Percentiles rank a stretch among this genome's conserved stretches.
Conservation (phyloP, 139 green algal species). For the Auxenochlorella protothecoides region DNA sequence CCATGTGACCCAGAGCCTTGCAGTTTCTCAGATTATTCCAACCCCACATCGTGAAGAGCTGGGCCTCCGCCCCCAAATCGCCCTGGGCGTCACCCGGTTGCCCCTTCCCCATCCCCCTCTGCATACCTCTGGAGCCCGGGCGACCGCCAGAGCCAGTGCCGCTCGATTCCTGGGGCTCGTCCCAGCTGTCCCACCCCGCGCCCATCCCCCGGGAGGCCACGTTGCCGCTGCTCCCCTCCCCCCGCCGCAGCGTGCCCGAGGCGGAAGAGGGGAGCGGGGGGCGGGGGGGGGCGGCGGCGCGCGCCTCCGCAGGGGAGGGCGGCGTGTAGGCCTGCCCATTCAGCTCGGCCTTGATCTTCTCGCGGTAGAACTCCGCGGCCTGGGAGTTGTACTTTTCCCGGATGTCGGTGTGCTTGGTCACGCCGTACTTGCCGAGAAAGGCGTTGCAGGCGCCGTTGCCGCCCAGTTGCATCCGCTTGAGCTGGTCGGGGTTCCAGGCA, state of each 20-base stretch:
- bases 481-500: conserved; percentile 81
- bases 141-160: too few relatives aligned
- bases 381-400: conserved; percentile 90
- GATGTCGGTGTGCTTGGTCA: conserved; percentile 80
- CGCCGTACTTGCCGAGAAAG: conserved; percentile 84
- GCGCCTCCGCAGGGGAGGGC: conserved; percentile 31
- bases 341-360: conserved; percentile 71
- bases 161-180: conserved; percentile 3
- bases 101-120: too few relatives aligned
- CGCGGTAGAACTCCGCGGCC: conserved; percentile 64
- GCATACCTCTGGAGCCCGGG: too few relatives aligned
- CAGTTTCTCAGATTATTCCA: too few relatives aligned
- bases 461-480: conserved; percentile 88
- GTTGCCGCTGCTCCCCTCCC: neutral
- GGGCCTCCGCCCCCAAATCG: too few relatives aligned
- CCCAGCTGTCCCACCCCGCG: conserved; percentile 76
- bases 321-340: conserved; percentile 67
- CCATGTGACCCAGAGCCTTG: too few relatives aligned
- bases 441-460: conserved; percentile 82
- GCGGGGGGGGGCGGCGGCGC: neutral
- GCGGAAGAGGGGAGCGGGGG: too few relatives aligned
- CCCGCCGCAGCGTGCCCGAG: too few relatives aligned
- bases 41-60: too few relatives aligned
- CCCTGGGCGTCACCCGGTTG: too few relatives aligned
- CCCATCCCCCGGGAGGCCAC: conserved; percentile 9